These are phyloP conservation scores for Penicillium herquei DNA, from an alignment of 495 filamentous ascomycete genomes.

Conservation along the genomic window DNA sequence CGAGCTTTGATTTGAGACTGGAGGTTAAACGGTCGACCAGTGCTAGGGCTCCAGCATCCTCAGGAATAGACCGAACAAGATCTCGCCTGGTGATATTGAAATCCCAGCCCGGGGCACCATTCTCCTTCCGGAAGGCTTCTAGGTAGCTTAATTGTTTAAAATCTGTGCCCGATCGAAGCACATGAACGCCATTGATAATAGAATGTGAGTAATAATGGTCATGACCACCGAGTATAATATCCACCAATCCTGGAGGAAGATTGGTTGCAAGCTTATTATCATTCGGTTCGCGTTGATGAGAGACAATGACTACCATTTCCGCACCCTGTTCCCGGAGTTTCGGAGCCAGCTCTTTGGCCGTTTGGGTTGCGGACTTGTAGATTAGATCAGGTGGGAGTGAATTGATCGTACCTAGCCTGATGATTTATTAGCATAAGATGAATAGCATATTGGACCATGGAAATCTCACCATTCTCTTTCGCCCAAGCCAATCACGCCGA, in stretches of 20 bases:
- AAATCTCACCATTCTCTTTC: slow-evolving; percentile 62
- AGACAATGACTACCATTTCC: slow-evolving; percentile 76
- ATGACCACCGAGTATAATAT: slow-evolving; percentile 84
- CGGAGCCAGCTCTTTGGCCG: slow-evolving; percentile 69
- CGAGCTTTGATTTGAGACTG: slow-evolving; percentile 68
- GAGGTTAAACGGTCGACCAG: slow-evolving; percentile 68
- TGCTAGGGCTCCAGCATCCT: slow-evolving; percentile 53
- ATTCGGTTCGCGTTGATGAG: slow-evolving; percentile 84
- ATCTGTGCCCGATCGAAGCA: slow-evolving; percentile 80
- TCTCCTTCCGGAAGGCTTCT: slow-evolving; percentile 59
- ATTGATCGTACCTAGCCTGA: slow-evolving; percentile 84
- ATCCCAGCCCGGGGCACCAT: slow-evolving; percentile 57
- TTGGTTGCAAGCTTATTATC: slow-evolving; percentile 76
- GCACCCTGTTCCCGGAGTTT: slow-evolving; percentile 70
- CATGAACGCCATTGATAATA: slow-evolving; percentile 71
- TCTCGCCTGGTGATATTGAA: slow-evolving; percentile 76
- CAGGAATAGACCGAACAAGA: slow-evolving; percentile 60
- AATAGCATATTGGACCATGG: background rate
- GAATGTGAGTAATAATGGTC: slow-evolving; percentile 84
- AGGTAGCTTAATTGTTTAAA: slow-evolving; percentile 91
- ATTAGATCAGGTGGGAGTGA: slow-evolving; percentile 74
- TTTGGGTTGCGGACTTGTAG: slow-evolving; percentile 71
- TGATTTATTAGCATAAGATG: background rate
- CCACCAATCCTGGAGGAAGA: slow-evolving; percentile 63
- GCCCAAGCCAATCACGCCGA: slow-evolving; percentile 81